Evolutionary conservation across 306 rosid genomes (phyloP), one percentile per base, ranked within the genome.

Genomic region (Abrus pulchellus): DNA sequence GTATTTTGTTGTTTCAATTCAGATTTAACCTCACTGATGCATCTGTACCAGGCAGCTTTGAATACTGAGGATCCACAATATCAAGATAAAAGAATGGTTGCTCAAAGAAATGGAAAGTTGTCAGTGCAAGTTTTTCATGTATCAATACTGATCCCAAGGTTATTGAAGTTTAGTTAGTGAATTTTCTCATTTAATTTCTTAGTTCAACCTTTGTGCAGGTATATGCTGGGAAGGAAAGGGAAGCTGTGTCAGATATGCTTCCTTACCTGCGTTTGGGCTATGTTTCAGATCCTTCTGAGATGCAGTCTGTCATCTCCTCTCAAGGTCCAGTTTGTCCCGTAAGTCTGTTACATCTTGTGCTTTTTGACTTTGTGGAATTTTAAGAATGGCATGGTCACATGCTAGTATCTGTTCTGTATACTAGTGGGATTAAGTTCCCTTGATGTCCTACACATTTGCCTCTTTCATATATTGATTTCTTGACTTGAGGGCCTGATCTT

Each of bases 271-370:
- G 98, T 48, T 81, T 95, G 80, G 98, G 99, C 65, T 95, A 93
- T 89, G 96, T 95, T 83, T 78, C 99, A 59, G 98, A 95, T 93
- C 94, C 98, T 83, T 91, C 97, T 43, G 98, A 91, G 79, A 91
- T 95, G 98, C 89, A 91, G 30, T 93, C 97, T 79, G 99, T 95
- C 53, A 86, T 93, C 80, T 95, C 99, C 78, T 95, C 99, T 76
- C 98, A 86, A 83, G 99, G 99, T 79, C 99, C 99, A 77, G 54
- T 95, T 86, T 95, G 99, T 83, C 93, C 91, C 1, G 99, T 95
- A 90, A 90, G 99, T 86, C 76, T 43, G 56, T 77, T 64, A 47
- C 65, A 30, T 66, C 34, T 61, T 32, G 68, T 79, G 83, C 29
- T 32, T 55, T 53, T 53, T 50, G 53, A 70, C 52, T 82, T 60